Evolutionary conservation across 768 basidiomycete species (phyloP).

Genomic region (Basidioascus undulatus): DNA sequence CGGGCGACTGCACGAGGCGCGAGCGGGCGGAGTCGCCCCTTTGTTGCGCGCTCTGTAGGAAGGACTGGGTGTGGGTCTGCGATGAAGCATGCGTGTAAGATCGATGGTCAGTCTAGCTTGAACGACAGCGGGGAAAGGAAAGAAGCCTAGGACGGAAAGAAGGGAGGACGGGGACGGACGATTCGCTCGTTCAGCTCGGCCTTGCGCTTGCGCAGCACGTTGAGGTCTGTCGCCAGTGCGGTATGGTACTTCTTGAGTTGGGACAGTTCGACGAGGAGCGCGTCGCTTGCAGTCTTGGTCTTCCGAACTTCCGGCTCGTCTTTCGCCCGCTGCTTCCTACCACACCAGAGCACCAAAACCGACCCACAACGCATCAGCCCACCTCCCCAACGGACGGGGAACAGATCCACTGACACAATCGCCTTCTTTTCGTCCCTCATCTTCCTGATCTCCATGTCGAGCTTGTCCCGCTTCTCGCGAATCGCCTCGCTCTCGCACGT

Average conservation of each 20-base stretch:
- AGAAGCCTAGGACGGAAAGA: neutral
- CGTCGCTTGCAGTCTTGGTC: no score
- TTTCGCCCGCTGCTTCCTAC: slow-evolving; percentile 30
- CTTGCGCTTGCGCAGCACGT: slow-evolving; percentile 48
- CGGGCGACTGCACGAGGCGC: slow-evolving; percentile 76
- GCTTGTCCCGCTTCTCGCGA: slow-evolving; percentile 11
- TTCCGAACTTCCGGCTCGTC: slow-evolving; percentile 31
- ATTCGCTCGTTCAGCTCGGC: slow-evolving; percentile 36
- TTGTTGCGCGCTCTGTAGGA: slow-evolving; percentile 34
- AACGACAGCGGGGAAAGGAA: no score
- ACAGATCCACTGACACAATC: slow-evolving; percentile 27
- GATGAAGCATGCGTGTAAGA: neutral
- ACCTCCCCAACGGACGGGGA: neutral
- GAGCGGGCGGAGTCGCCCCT: slow-evolving; percentile 37
- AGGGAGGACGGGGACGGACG: slow-evolving; percentile 18
- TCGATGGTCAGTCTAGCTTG: no score
- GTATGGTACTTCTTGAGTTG: slow-evolving; percentile 44
- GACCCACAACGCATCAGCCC: neutral
- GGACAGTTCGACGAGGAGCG: no score
- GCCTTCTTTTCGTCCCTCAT: slow-evolving; percentile 35
- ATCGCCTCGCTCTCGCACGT: slow-evolving; percentile 28
- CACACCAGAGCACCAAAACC: neutral
- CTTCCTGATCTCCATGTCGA: slow-evolving; percentile 4
- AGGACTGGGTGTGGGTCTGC: slow-evolving; percentile 34
- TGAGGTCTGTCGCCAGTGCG: slow-evolving; percentile 43